Conservation (phyloP, 73 alveolate genomes). For the Uronychia binucleata region DNA sequence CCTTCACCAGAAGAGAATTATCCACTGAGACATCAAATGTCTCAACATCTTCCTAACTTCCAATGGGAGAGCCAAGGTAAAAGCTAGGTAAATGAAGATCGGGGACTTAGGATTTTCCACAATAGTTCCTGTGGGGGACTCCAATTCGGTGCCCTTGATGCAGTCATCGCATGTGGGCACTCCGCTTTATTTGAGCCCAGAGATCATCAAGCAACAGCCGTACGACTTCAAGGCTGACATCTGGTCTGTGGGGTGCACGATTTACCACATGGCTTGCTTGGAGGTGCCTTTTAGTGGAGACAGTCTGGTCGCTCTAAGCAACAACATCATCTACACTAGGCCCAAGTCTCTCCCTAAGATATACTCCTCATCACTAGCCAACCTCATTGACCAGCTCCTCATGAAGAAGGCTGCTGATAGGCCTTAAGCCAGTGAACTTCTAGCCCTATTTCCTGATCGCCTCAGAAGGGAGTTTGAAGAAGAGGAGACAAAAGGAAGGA, state of each 20-base stretch:
- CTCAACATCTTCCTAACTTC: constrained; percentile 88
- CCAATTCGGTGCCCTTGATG: constrained; percentile 64
- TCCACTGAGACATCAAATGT: constrained; percentile 94
- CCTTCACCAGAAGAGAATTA: constrained; percentile 84
- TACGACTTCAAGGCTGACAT: constrained; percentile 83
- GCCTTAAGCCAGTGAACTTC: constrained; percentile 38
- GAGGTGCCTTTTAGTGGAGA: constrained; percentile 86
- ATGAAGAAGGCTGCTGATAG: constrained; percentile 39
- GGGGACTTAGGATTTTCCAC: constrained; percentile 79
- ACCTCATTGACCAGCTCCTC: constrained; percentile 8
- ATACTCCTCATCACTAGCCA: constrained; percentile 5
- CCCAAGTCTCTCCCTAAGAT: constrained; percentile 71
- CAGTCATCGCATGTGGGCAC: constrained; percentile 86
- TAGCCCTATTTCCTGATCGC: constrained; percentile 17
- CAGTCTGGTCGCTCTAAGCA: constrained; percentile 69
- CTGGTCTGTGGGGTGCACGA: constrained; percentile 87
- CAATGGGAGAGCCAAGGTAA: constrained; percentile 60
- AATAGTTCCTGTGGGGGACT: constrained; percentile 62
- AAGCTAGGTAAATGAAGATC: constrained; percentile 40
- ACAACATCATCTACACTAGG: constrained; percentile 62
- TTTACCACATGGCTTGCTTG: constrained; percentile 74
- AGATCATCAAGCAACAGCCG: constrained; percentile 78
- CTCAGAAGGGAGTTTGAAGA: not conserved
- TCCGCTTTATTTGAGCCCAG: constrained; percentile 85
- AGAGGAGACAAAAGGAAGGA: not conserved